These are phyloP conservation scores for Candida tammaniensis DNA, from an alignment of 805 yeast genomes.

Conservation along the genomic window DNA sequence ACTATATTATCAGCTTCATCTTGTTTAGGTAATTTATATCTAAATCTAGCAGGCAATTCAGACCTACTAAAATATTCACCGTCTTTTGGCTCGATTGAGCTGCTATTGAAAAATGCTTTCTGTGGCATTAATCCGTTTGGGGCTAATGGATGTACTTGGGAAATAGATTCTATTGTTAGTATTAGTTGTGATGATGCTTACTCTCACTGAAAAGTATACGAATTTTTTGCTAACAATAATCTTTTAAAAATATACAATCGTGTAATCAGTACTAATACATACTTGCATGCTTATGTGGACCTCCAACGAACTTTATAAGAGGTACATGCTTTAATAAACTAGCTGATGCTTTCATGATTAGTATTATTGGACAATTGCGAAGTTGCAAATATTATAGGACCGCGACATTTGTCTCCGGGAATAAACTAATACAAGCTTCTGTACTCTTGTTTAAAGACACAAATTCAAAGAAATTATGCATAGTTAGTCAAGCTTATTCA, in stretches of 20 bases:
- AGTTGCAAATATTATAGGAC: too few species aligned
- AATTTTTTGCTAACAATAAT: too few species aligned
- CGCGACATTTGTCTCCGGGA: too few species aligned
- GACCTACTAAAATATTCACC: slow-evolving; percentile 53
- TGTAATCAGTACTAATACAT: too few species aligned
- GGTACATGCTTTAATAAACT: slow-evolving; percentile 52
- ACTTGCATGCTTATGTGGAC: slow-evolving; percentile 58
- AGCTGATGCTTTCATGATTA: slow-evolving; percentile 30
- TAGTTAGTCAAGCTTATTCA: too few species aligned
- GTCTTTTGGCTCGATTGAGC: slow-evolving; percentile 39
- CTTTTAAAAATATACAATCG: too few species aligned
- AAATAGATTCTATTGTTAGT: slow-evolving; percentile 9
- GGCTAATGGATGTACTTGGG: slow-evolving; percentile 36
- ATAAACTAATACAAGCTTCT: too few species aligned
- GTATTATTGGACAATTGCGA: too few species aligned
- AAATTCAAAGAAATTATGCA: too few species aligned
- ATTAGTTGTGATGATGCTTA: too few species aligned
- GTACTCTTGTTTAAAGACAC: too few species aligned
- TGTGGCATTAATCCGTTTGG: slow-evolving; percentile 44
- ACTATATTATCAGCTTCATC: slow-evolving; percentile 73
- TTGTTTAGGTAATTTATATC: slow-evolving; percentile 60
- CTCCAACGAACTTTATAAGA: slow-evolving; percentile 83
- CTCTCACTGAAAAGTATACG: too few species aligned
- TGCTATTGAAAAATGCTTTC: slow-evolving; percentile 20
- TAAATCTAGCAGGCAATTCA: slow-evolving; percentile 72